Evolutionary conservation across 1,284 basidiomycete species (phyloP).

Genomic region (Malassezia globosa): DNA sequence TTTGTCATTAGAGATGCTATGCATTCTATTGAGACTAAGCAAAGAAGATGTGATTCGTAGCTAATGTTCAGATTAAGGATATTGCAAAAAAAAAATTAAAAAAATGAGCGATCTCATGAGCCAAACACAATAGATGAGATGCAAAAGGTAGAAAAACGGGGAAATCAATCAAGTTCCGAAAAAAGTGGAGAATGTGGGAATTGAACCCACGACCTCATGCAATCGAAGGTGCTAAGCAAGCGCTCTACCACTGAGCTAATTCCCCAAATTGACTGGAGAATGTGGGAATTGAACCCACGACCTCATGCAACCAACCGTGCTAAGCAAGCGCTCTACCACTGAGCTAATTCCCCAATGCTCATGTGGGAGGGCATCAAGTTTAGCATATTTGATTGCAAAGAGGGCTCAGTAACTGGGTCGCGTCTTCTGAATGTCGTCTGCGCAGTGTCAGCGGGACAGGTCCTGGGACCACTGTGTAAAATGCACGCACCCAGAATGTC

Average conservation of each 20-base stretch:
- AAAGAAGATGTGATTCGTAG: too few species aligned
- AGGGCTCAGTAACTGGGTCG: too few species aligned
- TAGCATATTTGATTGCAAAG: neutral
- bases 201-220: constrained; percentile 23
- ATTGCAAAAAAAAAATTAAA: neutral
- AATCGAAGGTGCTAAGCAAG: constrained; percentile 19
- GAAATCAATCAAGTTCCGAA: too few species aligned
- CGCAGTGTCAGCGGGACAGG: neutral
- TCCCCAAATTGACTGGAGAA: constrained; percentile 17
- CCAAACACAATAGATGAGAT: neutral
- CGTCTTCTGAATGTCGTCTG: constrained; percentile 30
- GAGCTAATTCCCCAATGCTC: constrained; percentile 18
- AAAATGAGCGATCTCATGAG: neutral
- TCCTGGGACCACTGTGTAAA: neutral
- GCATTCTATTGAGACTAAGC: too few species aligned
- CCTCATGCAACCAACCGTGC: constrained; percentile 18
- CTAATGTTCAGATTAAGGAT: constrained; percentile 8
- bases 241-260: constrained; percentile 23
- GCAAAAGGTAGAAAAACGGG: neutral
- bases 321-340: constrained; percentile 24
- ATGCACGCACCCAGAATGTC: constrained; percentile 38
- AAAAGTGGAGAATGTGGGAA: constrained; percentile 20
- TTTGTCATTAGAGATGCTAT: too few species aligned
- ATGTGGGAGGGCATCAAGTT: neutral
- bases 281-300: constrained; percentile 22